Conservation (phyloP, 78 protist genomes). For the Pelomyxa schiedti region DNA sequence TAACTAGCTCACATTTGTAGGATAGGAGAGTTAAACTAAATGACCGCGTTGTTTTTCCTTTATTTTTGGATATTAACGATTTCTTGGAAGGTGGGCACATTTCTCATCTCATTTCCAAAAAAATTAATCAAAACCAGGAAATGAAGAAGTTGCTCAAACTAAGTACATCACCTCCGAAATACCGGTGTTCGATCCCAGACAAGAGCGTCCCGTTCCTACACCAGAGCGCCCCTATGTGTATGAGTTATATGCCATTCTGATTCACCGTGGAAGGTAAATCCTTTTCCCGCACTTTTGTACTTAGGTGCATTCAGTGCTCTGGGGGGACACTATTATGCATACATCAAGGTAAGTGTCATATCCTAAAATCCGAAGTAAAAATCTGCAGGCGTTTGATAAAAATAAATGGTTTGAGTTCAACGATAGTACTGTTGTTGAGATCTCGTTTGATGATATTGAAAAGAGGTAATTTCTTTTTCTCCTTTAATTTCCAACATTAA, state of each 20-base stretch:
- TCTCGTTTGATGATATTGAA: background rate
- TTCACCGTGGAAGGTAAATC: slow-evolving; percentile 54
- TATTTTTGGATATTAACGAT: slow-evolving; percentile 3
- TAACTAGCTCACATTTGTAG: background rate
- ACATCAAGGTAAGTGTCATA: no score
- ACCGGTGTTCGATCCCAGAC: background rate
- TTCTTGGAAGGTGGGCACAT: slow-evolving; percentile 1
- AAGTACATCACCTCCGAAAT: background rate
- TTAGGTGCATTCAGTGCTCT: slow-evolving; percentile 1
- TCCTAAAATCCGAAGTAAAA: no score
- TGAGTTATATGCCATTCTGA: slow-evolving; percentile 42
- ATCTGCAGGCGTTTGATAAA: background rate
- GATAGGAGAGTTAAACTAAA: slow-evolving; percentile 27
- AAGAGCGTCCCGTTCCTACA: background rate
- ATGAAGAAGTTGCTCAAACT: no score
- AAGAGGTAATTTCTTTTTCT: no score
- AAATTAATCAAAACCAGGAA: background rate
- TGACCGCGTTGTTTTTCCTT: slow-evolving; percentile 18
- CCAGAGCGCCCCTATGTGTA: slow-evolving; percentile 18
- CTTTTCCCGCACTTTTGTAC: no score
- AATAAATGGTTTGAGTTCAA: slow-evolving; percentile 38
- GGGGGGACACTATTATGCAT: slow-evolving; percentile 35
- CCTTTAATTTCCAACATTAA: no score
- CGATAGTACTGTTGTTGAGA: slow-evolving; percentile 10
- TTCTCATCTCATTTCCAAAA: no score